Base-by-base conservation (phyloP, 176 grass and related monocot genomes). In the Oryza meridionalis region DNA sequence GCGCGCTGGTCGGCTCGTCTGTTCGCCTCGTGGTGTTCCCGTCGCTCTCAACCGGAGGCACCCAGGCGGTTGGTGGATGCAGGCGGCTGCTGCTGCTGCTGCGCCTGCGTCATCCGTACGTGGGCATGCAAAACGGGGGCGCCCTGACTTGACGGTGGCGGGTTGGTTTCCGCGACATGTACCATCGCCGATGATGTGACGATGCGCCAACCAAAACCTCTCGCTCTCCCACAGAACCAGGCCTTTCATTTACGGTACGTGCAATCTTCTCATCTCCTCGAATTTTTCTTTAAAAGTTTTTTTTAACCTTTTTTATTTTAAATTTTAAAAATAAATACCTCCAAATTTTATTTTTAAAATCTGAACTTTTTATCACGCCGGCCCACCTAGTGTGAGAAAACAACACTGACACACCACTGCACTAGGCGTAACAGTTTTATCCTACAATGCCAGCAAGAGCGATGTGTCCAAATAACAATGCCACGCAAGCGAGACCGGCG, bases 41-140 rank as follows among this genome's bases (percentile, higher is more conserved):
- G 76, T 82, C 69, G 38, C 25, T 64, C 69, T 64, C 80, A 8
- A 24, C 37, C 69, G 58, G 58, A 49, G 81, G 55, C 69, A 65
- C 19, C 38, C 53, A 42, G 55, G 15, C 70, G 40, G 69, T 33
- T 14, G 69, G 69, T 32, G 10, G 65, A 17, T 58, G 51, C 51
- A 35, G 33, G n/a, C 45, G 11, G 45, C 45, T 55, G 51, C 53
- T 58, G 53, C 53, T 58, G 53, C 53, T n/a, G 53, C 53, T 2
- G 17, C 19, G 53, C 53, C 47, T 22, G 3, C 77, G 69, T 72
- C 9, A 17, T 15, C 38, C 22, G 22, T 55, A 9, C 47, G 33
- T 29, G 49, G 14, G 67, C 79, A 40, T 8, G 38, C 38, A 17
- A 70, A 4, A 17, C 7, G 8, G 47, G 15, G 16, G 51, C 51